Evolutionary conservation across 331 rosid genomes (phyloP).

Genomic region (Cydonia oblonga): DNA sequence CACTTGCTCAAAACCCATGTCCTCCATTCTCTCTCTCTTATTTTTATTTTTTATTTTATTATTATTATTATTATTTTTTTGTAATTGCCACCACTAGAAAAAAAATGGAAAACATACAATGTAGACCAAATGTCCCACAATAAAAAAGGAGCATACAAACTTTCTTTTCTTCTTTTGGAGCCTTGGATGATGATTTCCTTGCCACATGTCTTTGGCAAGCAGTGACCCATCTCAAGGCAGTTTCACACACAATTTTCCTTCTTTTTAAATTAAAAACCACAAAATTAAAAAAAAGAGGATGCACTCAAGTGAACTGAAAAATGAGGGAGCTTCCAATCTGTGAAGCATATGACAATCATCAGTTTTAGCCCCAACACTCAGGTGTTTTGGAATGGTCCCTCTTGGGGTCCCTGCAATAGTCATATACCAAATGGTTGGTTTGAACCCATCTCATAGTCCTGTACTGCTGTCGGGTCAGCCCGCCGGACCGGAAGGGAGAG

Average conservation of each 20-base stretch:
- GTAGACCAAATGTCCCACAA: constrained; percentile 3
- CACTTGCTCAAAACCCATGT: constrained; percentile 2
- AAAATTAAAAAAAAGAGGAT: background rate
- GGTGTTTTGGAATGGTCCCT: constrained; percentile 88
- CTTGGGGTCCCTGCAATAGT: constrained; percentile 71
- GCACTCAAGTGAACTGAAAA: background rate
- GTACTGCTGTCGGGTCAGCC: constrained; percentile 49
- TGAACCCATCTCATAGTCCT: constrained; percentile 83
- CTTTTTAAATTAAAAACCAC: constrained; percentile 1
- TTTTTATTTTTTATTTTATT: no score
- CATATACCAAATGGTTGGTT: constrained; percentile 57
- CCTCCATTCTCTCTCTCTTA: background rate
- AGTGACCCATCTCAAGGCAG: constrained; percentile 26
- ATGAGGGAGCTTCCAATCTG: constrained; percentile 1
- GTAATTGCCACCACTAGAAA: background rate
- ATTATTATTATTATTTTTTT: no score
- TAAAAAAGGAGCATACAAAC: constrained; percentile 17
- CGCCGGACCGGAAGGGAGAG: constrained; percentile 65
- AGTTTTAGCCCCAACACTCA: constrained; percentile 49
- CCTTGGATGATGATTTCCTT: constrained; percentile 34
- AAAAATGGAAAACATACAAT: background rate
- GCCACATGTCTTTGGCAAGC: constrained; percentile 16
- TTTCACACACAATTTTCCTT: background rate
- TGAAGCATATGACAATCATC: background rate
- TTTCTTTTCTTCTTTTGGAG: constrained; percentile 18